These are phyloP conservation scores for Aquilaria sinensis DNA, from an alignment of 345 rosid species.

Conservation along the genomic window DNA sequence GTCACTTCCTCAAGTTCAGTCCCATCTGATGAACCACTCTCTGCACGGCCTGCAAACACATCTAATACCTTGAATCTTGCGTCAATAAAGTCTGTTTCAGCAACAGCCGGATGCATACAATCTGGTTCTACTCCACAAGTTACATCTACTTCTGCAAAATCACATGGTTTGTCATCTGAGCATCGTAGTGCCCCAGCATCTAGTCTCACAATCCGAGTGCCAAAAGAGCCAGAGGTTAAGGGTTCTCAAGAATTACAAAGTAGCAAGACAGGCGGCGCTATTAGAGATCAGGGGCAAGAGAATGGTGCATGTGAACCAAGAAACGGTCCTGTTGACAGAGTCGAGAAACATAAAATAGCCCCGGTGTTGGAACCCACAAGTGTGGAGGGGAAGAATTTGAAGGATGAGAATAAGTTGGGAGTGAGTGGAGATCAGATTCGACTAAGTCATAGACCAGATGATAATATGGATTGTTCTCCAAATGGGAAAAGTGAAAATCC, in stretches of 20 bases:
- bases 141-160: background rate
- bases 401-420: constrained; percentile 13
- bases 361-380: constrained; percentile 19
- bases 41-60: constrained; percentile 22
- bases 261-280: background rate
- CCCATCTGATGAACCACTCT: constrained; percentile 20
- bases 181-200: constrained; percentile 23
- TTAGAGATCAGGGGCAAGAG: constrained; percentile 1
- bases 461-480: constrained; percentile 12
- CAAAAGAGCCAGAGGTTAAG: constrained; percentile 17
- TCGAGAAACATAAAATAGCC: constrained; percentile 20
- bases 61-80: constrained; percentile 21
- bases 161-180: constrained; percentile 18
- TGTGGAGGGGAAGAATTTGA: constrained; percentile 9
- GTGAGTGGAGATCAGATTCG: constrained; percentile 14
- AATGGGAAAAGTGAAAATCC: constrained; percentile 12
- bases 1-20: constrained; percentile 6
- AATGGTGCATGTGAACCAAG: constrained; percentile 6
- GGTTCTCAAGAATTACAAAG: constrained; percentile 3
- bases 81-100: constrained; percentile 27
- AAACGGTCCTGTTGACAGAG: constrained; percentile 14
- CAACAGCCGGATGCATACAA: constrained; percentile 24
- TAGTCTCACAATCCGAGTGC: constrained; percentile 16
- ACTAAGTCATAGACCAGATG: constrained; percentile 22
- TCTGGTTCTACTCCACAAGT: constrained; percentile 14